phyloP scores from a whole-genome alignment of 2,329 filamentous ascomycete genomes.

The Botrytis hyacinthi region DNA sequence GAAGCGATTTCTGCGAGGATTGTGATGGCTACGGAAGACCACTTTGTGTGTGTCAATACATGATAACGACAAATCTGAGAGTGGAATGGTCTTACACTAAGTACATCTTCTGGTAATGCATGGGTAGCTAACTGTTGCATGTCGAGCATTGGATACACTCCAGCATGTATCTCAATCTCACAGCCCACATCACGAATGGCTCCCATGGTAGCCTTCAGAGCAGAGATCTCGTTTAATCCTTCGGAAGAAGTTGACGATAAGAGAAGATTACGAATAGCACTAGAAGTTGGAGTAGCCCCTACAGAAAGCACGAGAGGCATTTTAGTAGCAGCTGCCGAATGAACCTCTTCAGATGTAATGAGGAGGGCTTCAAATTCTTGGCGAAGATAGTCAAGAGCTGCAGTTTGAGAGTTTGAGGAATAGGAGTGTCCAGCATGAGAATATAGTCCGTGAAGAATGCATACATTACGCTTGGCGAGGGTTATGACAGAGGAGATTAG shows the following conservation, averaged over 20 bases:
- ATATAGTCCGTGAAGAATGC: conserved; percentile 63
- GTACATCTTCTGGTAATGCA: conserved; percentile 47
- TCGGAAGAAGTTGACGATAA: conserved; percentile 29
- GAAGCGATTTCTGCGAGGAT: conserved; percentile 71
- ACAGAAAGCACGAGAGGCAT: conserved; percentile 58
- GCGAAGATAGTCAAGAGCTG: conserved; percentile 58
- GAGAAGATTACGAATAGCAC: conserved; percentile 60
- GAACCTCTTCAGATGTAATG: conserved; percentile 44
- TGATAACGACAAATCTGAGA: conserved; percentile 4
- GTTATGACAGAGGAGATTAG: conserved; percentile 49
- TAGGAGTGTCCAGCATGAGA: conserved; percentile 74
- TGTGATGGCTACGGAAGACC: conserved; percentile 60
- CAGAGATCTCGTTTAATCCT: conserved; percentile 38
- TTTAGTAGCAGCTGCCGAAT: conserved; percentile 17
- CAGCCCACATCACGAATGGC: conserved; percentile 43
- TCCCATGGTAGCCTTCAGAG: conserved; percentile 44
- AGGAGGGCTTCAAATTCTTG: conserved; percentile 58
- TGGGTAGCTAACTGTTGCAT: conserved; percentile 76
- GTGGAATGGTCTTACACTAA: neutral
- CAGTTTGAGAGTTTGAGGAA: conserved; percentile 49
- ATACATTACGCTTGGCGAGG: conserved; percentile 42
- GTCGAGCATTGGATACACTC: conserved; percentile 73
- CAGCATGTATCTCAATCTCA: conserved; percentile 69
- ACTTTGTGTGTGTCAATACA: conserved; percentile 27
- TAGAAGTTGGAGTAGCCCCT: conserved; percentile 74